phyloP scores from a whole-genome alignment of 768 basidiomycete genomes.

The Termitomyces sp. region DNA sequence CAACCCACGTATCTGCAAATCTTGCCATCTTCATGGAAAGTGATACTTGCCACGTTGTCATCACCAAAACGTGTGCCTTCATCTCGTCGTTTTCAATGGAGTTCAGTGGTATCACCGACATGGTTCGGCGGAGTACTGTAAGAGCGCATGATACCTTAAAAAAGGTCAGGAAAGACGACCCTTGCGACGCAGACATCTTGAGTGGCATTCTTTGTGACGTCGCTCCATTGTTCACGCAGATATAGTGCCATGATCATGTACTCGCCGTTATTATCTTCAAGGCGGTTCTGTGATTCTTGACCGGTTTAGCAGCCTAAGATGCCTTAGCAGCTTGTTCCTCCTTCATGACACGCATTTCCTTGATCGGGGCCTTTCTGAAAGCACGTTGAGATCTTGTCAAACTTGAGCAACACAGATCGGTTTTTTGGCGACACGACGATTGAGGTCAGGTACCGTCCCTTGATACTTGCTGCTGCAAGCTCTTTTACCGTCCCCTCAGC shows the following conservation, averaged over 20 bases:
- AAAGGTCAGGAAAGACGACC: conserved; percentile 19
- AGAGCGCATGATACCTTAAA: conserved; percentile 21
- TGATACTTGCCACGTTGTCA: conserved; percentile 15
- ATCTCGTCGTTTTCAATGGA: conserved; percentile 21
- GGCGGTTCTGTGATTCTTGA: conserved; percentile 2
- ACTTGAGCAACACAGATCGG: conserved; percentile 2
- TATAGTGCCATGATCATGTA: conserved; percentile 18
- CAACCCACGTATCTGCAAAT: conserved; percentile 17
- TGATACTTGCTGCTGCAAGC: conserved; percentile 5
- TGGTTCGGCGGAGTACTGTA: conserved; percentile 5
- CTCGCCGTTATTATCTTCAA: not conserved
- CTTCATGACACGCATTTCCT: conserved; percentile 1
- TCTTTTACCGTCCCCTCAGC: conserved; percentile 12
- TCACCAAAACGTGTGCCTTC: conserved; percentile 13
- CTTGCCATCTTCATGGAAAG: conserved; percentile 19
- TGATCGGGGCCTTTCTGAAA: conserved; percentile 1
- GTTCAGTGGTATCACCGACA: conserved; percentile 9
- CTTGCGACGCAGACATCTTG: conserved; percentile 20
- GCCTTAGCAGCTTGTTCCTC: not conserved
- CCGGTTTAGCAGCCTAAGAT: not conserved
- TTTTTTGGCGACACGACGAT: not conserved
- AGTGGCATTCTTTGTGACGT: conserved; percentile 8
- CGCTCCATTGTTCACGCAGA: conserved; percentile 3
- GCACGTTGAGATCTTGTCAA: conserved; percentile 2
- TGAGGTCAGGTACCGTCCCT: not conserved